Evolutionary conservation across 495 filamentous ascomycete genomes (phyloP), one percentile per base, ranked within the genome.

Genomic region (Xylaria sp.): DNA sequence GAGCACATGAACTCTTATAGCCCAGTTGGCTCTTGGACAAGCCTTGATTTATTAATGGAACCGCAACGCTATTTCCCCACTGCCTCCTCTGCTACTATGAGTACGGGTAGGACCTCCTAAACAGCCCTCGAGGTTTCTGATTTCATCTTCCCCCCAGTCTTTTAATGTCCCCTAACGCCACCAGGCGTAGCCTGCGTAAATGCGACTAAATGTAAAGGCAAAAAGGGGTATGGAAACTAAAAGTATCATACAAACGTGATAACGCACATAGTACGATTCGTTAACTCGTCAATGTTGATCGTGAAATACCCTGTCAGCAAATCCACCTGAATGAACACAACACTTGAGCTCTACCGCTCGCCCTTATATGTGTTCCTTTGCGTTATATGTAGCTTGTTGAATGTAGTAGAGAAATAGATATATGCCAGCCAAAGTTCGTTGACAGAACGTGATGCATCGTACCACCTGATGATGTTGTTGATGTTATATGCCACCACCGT

Each of bases 401-500:
- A 19, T 43, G 14, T 17, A 44, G 8, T 19, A 58, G 52, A 31
- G 5, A 58, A 58, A 33, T 9, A 33, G 40, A 44, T 12, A 58
- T 41, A 58, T 46, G 24, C 40, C 65, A 29, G 11, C 19, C 24
- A 21, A 14, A 35, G 15, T 31, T 68, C 29, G n/a, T 41, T 40
- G 35, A 55, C 11, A 31, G 19, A 61, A 26, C 6, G n/a, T 43
- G 41, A 61, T 40, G 26, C 15, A 67, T 19, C 21, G 52, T 33
- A 40, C 6, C 11, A 35, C 8, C 14, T 14, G 15, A 62, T 50
- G 33, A 33, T 43, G 9, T 40, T 29, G 40, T 63, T 43, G 48
- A 35, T n/a, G 9, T 55, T 59, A 67, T 43, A 72, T 43, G 65
- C 64, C 68, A 26, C 65, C 43, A 33, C 69, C 66, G 15, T 74